These are phyloP conservation scores for Zea mays DNA, from an alignment of 176 grass and related monocot species.

Conservation along the genomic window Zm-B73-REFERENCE-NAM-5.0 NC_050103.1:129123501-129124000, in stretches of 20 bases:
- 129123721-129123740: background rate
- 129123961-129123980: conserved; percentile 94
- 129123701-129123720: background rate
- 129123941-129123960: conserved; percentile 81
- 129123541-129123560: conserved; percentile 5
- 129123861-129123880: conserved; percentile 47
- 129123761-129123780: background rate
- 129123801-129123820: background rate
- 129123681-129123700: conserved; percentile 43
- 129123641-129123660: conserved; percentile 63
- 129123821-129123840: background rate
- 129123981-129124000: conserved; percentile 33
- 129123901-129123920: conserved; percentile 95
- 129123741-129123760: background rate
- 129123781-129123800: background rate
- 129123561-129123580: conserved; percentile 31
- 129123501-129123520: conserved; percentile 47
- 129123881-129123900: conserved; percentile 86
- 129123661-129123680: conserved; percentile 62
- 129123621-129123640: conserved; percentile 62
- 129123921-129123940: conserved; percentile 94
- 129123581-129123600: conserved; percentile 68
- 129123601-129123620: conserved; percentile 68
- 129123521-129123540: background rate
- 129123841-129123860: background rate